These are phyloP conservation scores for Hanseniaspora thailandica DNA, from an alignment of 805 yeast genomes.

Conservation along the genomic window DNA sequence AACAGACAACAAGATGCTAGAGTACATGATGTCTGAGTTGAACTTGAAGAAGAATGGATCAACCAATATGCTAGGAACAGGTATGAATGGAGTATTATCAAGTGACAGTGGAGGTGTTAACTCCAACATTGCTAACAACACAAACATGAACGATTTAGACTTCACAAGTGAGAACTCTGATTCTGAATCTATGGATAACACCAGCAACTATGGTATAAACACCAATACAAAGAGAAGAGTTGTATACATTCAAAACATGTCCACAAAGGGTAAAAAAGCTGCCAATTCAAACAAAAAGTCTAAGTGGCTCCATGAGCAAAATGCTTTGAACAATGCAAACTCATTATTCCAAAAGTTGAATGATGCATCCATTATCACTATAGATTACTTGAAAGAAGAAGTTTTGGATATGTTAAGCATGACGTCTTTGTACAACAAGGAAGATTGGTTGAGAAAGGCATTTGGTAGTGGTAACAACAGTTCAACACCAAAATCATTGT, in stretches of 20 bases:
- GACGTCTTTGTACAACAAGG: conserved; percentile 62
- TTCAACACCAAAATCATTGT: conserved; percentile 68
- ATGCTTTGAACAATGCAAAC: conserved; percentile 50
- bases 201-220: conserved; percentile 22
- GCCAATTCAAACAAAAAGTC: conserved; percentile 46
- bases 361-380: conserved; percentile 59
- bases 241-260: conserved; percentile 61
- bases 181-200: conserved; percentile 19
- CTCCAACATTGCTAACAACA: not conserved
- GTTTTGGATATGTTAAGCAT: conserved; percentile 71
- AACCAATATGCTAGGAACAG: not conserved
- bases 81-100: not conserved
- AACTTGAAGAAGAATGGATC: not conserved
- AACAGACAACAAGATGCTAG: not conserved
- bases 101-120: not conserved
- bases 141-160: not conserved
- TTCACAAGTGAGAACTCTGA: conserved; percentile 19
- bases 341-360: conserved; percentile 43
- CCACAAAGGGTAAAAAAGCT: conserved; percentile 64
- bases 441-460: conserved; percentile 68
- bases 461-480: conserved; percentile 58
- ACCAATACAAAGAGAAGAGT: conserved; percentile 39
- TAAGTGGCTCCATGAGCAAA: conserved; percentile 65
- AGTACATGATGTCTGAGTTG: conserved; percentile 12
- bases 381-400: conserved; percentile 71